Evolutionary conservation across 2,329 filamentous ascomycete genomes (phyloP).

Genomic region (Colletotrichum falcatum): DNA sequence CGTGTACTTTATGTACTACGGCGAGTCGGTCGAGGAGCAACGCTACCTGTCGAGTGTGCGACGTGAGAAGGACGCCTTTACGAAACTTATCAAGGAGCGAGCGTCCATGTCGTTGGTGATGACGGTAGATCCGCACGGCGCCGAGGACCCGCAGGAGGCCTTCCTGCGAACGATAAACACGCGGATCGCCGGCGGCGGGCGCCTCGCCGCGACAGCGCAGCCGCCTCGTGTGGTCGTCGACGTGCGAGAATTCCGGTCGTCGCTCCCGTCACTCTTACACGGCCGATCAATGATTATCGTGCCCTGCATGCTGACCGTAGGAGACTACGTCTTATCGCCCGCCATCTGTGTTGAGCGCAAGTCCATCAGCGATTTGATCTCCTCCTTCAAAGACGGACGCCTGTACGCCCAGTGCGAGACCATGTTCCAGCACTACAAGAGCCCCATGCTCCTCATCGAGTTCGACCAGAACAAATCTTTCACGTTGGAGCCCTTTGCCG

Average conservation of each 20-base stretch:
- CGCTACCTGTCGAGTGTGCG: slow-evolving; percentile 89
- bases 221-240: slow-evolving; percentile 94
- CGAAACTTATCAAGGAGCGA: slow-evolving; percentile 92
- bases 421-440: slow-evolving; percentile 94
- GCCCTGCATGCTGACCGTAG: slow-evolving; percentile 95
- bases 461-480: slow-evolving; percentile 98
- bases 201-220: slow-evolving; percentile 83
- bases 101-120: slow-evolving; percentile 92
- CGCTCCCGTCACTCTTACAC: slow-evolving; percentile 89
- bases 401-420: slow-evolving; percentile 92
- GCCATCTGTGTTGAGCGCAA: slow-evolving; percentile 95
- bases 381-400: slow-evolving; percentile 90
- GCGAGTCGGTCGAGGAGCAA: slow-evolving; percentile 94
- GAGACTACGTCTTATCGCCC: slow-evolving; percentile 94
- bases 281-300: slow-evolving; percentile 89
- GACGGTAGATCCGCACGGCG: slow-evolving; percentile 75
- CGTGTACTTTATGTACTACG: slow-evolving; percentile 98
- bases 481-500: slow-evolving; percentile 85
- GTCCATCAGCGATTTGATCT: slow-evolving; percentile 89
- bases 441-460: slow-evolving; percentile 92
- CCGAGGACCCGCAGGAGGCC: slow-evolving; percentile 86
- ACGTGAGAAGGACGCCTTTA: slow-evolving; percentile 97
- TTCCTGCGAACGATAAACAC: slow-evolving; percentile 98
- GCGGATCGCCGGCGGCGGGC: slow-evolving; percentile 92
- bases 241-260: slow-evolving; percentile 94